Base-by-base conservation (phyloP, 2,329 filamentous ascomycete genomes). In the Botryotinia calthae region DNA sequence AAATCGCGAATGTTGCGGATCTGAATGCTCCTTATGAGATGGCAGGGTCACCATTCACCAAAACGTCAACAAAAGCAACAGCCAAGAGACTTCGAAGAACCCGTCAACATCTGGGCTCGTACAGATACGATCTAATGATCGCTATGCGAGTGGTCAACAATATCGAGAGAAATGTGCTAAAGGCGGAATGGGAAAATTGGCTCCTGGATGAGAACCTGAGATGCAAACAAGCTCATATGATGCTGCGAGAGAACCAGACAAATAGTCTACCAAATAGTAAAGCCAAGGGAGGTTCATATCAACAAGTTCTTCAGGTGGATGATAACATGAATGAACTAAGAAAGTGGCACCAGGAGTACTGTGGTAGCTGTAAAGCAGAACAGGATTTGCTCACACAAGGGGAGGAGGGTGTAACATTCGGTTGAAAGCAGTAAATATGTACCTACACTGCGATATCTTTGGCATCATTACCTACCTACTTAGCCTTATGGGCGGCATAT, bases 111-210 rank as follows among this genome's bases (percentile, higher is more conserved):
- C 88, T 99, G 0, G 95, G 93, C 0, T 85, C 89, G 2, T 96
- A 98, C 81, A 88, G 96, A 4, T 94, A 99, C 81, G 94, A 98
- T 80, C 85, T 99, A 31, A 84, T 98, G 3, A 95, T 99, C 8
- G 94, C 95, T 8, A 90, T 98, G 84, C 90, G 95, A 7, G 89
- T 98, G 3, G 91, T 98, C 74, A 98, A 98, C 82, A 91, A 88
- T 73, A 90, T 98, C 42, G 96, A 98, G 84, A 87, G 88, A 73
- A 94, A 98, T 81, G 91, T 97, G 81, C 82, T 98, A 71, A 88
- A 90, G 79, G 91, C 92, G 0, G 95, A 98, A 82, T 99, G 94
- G 91, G 95, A 97, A 83, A 93, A 93, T 76, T 99, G 95, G 95
- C 86, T 98, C 44, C 82, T 88, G 4, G 91, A 93, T 76, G 96